Evolutionary conservation across 306 rosid genomes (phyloP).

Genomic region (Cicer pinnatifidum): DNA sequence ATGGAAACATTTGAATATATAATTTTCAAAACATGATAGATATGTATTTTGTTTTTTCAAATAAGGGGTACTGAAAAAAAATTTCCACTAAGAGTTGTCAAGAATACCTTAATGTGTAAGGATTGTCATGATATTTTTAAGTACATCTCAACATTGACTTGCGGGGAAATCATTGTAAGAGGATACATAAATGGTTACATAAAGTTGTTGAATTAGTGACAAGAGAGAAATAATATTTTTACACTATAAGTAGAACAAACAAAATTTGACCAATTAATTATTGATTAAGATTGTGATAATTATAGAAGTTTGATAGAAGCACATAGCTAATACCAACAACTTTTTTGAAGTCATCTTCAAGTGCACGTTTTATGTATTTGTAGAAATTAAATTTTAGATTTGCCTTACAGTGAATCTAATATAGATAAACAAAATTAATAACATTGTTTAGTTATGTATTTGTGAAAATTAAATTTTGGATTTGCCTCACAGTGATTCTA

Average conservation of each 20-base stretch:
- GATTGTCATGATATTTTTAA: conserved; percentile 80
- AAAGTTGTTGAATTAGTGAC: conserved; percentile 13
- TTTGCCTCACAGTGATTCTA: conserved; percentile 78
- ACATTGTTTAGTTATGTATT: not conserved
- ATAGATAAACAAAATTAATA: conserved; percentile 18
- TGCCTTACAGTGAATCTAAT: conserved; percentile 73
- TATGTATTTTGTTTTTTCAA: too few relatives aligned
- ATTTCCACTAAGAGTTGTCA: conserved; percentile 72
- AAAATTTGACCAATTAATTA: conserved; percentile 1
- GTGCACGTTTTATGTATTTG: conserved; percentile 88
- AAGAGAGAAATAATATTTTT: conserved; percentile 18
- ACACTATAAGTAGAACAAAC: not conserved
- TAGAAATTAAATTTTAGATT: conserved; percentile 76
- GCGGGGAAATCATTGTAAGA: conserved; percentile 72
- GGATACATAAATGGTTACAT: conserved; percentile 55
- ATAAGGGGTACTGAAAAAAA: too few relatives aligned
- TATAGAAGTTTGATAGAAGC: conserved; percentile 32
- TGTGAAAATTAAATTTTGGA: conserved; percentile 54
- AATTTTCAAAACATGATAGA: too few relatives aligned
- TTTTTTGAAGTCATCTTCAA: conserved; percentile 86
- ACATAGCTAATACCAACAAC: conserved; percentile 87
- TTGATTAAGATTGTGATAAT: conserved; percentile 26
- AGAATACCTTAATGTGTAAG: conserved; percentile 74
- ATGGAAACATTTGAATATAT: too few relatives aligned
- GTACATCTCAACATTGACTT: conserved; percentile 57